Conservation (phyloP, 2,329 filamentous ascomycete species). For the Scorias spongiosa region DNA sequence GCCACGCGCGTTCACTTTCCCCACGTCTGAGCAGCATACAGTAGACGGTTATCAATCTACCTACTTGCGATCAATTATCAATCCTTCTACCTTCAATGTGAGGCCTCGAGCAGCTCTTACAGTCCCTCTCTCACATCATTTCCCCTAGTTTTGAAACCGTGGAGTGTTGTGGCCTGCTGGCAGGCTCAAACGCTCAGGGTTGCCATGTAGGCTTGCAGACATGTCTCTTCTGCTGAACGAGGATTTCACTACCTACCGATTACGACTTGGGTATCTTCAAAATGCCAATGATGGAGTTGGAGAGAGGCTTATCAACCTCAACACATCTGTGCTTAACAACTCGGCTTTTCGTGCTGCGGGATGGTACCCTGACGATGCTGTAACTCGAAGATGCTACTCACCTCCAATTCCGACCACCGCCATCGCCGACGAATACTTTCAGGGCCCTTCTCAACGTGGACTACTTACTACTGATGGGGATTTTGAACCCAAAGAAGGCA, state of each 20-base stretch:
- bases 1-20: too few species aligned
- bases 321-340: constrained; percentile 64
- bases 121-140: too few species aligned
- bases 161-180: too few species aligned
- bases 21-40: too few species aligned
- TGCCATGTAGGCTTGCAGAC: not conserved
- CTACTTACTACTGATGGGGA: constrained; percentile 32
- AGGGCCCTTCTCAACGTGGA: constrained; percentile 33
- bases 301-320: constrained; percentile 68
- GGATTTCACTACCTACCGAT: constrained; percentile 59
- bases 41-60: too few species aligned
- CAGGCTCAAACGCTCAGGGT: too few species aligned
- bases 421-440: constrained; percentile 64
- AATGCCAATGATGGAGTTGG: constrained; percentile 72
- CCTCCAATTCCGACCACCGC: constrained; percentile 73
- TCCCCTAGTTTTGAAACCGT: too few species aligned
- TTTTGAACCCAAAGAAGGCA: constrained; percentile 57
- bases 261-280: constrained; percentile 65
- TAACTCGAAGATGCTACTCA: constrained; percentile 71
- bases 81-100: too few species aligned
- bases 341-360: constrained; percentile 70
- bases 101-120: too few species aligned
- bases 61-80: too few species aligned
- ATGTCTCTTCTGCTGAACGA: not conserved
- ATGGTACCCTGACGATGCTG: constrained; percentile 58